A percentile compares a stretch with the other conserved stretches of the same genome.
phyloP scores from a whole-genome alignment of 176 grass and related monocot species.

The Musa itinerans region DNA sequence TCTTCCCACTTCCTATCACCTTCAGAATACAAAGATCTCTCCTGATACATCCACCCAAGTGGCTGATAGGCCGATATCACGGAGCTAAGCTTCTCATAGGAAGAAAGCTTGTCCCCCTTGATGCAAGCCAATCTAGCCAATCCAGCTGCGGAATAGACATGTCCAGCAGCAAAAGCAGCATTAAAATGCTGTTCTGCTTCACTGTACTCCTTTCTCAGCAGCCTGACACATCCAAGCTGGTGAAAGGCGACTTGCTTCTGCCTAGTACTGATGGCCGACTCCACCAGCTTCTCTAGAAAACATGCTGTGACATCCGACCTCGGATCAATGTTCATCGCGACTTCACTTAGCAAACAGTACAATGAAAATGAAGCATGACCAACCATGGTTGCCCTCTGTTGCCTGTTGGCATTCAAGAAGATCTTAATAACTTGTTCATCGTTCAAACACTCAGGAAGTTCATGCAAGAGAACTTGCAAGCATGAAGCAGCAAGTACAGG shows the following conservation, averaged over 20 bases:
- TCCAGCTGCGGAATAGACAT: constrained; percentile 78
- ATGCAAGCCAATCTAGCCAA: constrained; percentile 65
- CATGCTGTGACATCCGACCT: constrained; percentile 60
- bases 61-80: constrained; percentile 70
- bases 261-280: constrained; percentile 58
- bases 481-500: constrained; percentile 84
- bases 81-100: constrained; percentile 83
- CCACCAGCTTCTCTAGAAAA: constrained; percentile 79
- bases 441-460: constrained; percentile 75
- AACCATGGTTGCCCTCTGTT: constrained; percentile 65
- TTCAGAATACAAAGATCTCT: constrained; percentile 76
- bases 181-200: constrained; percentile 73
- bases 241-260: constrained; percentile 81
- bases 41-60: constrained; percentile 98
- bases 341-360: constrained; percentile 87
- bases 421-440: constrained; percentile 76
- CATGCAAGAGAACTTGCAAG: constrained; percentile 74
- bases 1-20: constrained; percentile 71
- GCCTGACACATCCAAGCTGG: constrained; percentile 60
- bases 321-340: constrained; percentile 51
- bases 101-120: constrained; percentile 74
- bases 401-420: constrained; percentile 60
- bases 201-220: constrained; percentile 61
- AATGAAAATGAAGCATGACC: constrained; percentile 76
- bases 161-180: constrained; percentile 64